Evolutionary conservation across 2,329 filamentous ascomycete genomes (phyloP), one percentile per base, ranked within the genome.

Genomic region (Nemania sp.): DNA sequence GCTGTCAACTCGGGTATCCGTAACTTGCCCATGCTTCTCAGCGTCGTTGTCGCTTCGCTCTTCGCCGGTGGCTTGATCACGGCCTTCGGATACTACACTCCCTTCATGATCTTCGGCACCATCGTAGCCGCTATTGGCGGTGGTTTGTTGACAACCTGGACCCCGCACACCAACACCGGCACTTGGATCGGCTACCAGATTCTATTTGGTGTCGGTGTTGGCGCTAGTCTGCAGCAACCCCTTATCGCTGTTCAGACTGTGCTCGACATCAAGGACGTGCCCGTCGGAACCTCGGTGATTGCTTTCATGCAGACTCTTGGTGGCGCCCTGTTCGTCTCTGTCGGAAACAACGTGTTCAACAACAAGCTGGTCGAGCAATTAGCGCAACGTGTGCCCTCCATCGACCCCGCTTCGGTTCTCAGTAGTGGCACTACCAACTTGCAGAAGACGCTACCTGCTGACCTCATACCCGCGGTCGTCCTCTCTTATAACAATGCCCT

Each of bases 271-370:
- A 69, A 64, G 5, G 77, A 79, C 61, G 70, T 78, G 6, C 72
- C 77, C 5, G 70, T 72, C 0, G 77, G 75, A 27, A 77, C 76
- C 1, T 64, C 73, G 0, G 62, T 77, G 11, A 75, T 83, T 7
- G 79, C 84, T 32, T 84, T 85, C 72, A 75, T 76, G 18, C 82
- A 84, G 71, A 80, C 79, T 0, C 73, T 85, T 0, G 82, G 81
- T 27, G 81, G 82, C 5, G 78, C 82, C 5, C 74, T 88, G 0
- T 88, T 88, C 67, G 81, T 89, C 29, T 82, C 82, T 3, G 80
- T 86, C 26, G 86, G 79, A 0, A 82, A 88, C 69, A 83, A 82
- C 62, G 80, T 88, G 18, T 86, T 88, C 67, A 82, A 80, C 53
- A 86, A 86, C 70, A 76, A 79, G 8, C 79, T 88, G 1, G 73